Base-by-base conservation (phyloP, 768 basidiomycete species). In the Leucocoprinus leucothites region DNA sequence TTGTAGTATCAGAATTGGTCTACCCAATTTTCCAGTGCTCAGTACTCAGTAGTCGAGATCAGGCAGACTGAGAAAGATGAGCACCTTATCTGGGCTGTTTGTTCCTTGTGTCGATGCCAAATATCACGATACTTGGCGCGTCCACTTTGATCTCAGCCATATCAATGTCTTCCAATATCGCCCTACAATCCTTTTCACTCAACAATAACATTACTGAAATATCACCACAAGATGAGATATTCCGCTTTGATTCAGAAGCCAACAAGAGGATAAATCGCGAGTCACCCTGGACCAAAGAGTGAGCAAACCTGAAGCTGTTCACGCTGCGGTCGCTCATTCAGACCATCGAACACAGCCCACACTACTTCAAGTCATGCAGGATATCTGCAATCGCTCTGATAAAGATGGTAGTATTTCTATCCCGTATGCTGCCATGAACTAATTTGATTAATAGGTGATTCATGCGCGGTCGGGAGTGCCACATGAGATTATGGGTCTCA, bases 401-500 rank as follows among this genome's bases (percentile, higher is more conserved):
- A 63, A 99, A 98, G 80, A 98, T 98, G 82, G 88, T 89, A 61
- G 40, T 34, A 28, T 22, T 34, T 22, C 11, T 38, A 21, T 38
- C 9, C 18, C 26, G 28, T 34, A 13, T 56, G 43, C 31, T 48
- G 18, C 26, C 9, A 31, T 31, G 11, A 18, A 9, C 31, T 54
- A 40, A 57, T 41, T 18, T 51, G 25, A 49, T 28, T 18, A 50
- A 21, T 71, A 98, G 96, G 89, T 98, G 59, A 98, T 98, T 68
- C 96, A 98, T 69, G 96, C 96, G 28, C 86, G 96, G 48, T 98
- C 96, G 2, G 96, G 96, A 57, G 96, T 97, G 4, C 89, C 90
- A 56, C 92, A 98, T 74, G 96, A 99, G 73, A 97, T 99, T 66
- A 99, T 99, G 96, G 96, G 96, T 9, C 82, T 98, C 28, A 97